These are phyloP conservation scores for Entomortierella beljakovae DNA, from an alignment of 192 early-diverging fungal genomes.

Conservation along the genomic window DNA sequence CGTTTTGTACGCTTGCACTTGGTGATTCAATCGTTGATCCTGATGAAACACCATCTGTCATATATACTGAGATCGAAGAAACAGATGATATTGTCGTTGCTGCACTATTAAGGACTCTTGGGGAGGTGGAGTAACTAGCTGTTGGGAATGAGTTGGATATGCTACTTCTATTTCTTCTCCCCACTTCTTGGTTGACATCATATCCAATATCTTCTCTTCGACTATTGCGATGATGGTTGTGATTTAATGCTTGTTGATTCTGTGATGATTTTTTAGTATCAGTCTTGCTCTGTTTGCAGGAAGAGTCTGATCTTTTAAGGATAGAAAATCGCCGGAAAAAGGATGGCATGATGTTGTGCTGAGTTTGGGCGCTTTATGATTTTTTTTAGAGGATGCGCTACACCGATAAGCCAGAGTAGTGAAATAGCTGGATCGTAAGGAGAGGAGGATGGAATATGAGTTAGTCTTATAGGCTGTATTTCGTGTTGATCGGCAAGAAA, in stretches of 20 bases:
- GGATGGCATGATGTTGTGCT: constrained; percentile 15
- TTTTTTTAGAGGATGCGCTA: too few species aligned
- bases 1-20: not conserved
- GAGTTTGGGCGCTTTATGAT: not conserved
- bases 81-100: constrained; percentile 8
- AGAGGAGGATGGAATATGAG: too few species aligned
- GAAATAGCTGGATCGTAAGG: too few species aligned
- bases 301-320: constrained; percentile 1
- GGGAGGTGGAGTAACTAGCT: not conserved
- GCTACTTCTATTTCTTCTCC: not conserved
- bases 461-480: too few species aligned
- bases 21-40: not conserved
- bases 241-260: not conserved
- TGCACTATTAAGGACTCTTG: not conserved
- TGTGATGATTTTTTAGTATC: not conserved
- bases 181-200: not conserved
- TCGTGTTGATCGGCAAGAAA: not conserved
- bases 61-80: constrained; percentile 5
- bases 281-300: not conserved
- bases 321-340: constrained; percentile 9
- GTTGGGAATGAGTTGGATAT: not conserved
- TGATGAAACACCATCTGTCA: not conserved
- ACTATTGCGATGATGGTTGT: not conserved
- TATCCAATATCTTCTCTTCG: not conserved
- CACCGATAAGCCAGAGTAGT: not conserved